Evolutionary conservation across 768 basidiomycete genomes (phyloP), one percentile per base, ranked within the genome.

Genomic region (Suillus bovinus): DNA sequence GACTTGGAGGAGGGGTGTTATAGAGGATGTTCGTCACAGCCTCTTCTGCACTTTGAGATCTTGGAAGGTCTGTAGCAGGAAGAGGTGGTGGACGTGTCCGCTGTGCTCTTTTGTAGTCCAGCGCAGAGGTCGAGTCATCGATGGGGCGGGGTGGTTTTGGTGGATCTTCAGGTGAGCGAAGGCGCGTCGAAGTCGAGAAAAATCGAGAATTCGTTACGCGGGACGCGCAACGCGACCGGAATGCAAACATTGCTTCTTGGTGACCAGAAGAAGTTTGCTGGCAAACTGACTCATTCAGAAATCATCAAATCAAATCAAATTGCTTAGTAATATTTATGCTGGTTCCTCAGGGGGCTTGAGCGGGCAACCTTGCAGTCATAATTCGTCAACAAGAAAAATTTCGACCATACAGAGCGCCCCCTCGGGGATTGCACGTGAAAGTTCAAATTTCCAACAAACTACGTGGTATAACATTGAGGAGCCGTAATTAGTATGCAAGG

Each of bases 21-120:
- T 98, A 99, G 16, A 98, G 79, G 69, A 99, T 98, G 71, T 98
- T 98, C 36, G 94, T 96, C 38, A 99, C 96, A 34, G 96, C 94
- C 77, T 99, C 94, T 74, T 97, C 95, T 22, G 96, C 96, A 11
- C 84, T 89, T 54, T 94, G 85, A 14, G 86, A 81, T 58, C 92
- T 84, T 4, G 93, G 94, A n/a, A 91, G 75, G 70, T 96, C 93
- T 73, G 88, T 92, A 13, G 85, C 82, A 0, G 95, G 95, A 17
- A 97, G 82, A 20, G 93, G 92, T 2, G 94, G 94, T 7, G 94
- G 93, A 29, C 88, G 80, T 60, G 79, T 79, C 62, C 82, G 82
- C 64, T 93, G 91, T 9, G 82, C 73, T 38, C 80, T 81, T 77
- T 96, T 96, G 81, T 95, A 99, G 75, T 96, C 95, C 68, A 96